Base-by-base conservation (phyloP, 495 filamentous ascomycete genomes). In the Thozetella sp. region DNA sequence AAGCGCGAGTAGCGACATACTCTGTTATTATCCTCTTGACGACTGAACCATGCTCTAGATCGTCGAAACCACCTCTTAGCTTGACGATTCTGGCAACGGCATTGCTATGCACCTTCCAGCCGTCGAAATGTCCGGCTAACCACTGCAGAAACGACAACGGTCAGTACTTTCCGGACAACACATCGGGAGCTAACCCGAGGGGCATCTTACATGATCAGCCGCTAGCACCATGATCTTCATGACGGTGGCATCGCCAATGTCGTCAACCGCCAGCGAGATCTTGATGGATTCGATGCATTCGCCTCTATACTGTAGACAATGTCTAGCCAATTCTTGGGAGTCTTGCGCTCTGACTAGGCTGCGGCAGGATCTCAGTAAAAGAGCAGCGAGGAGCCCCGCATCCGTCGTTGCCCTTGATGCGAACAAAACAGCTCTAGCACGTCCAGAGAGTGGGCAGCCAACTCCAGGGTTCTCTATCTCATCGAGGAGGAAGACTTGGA, bases 161-260 rank as follows among this genome's bases (percentile, higher is more conserved):
- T 37, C 30, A 37, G 30, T 15, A 6, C 15, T 15, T 15, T 15
- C 30, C 15, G 15, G 30, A 15, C 6, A 37, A 37, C 30, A 15
- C 6, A 15, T 37, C 15, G n/a, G 6, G 30, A 37, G 30, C 15
- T 37, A 37, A 6, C 6, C 15, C 6, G 30, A 6, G 30, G 6
- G 6, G 30, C 30, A 37, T 37, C 57, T 27, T 43, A 62, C 51
- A 22, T 53, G 23, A 10, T 53, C 51, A 6, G 51, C 51, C 11
- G 23, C 22, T 13, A 53, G 22, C 24, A 53, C 27, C 25, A 53
- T 13, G 12, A 26, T 1, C 25, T 26, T 12, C 1, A 15, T 25
- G 25, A 53, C 27, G 1, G 51, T 53, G 51, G 4, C 6, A 20
- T 53, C 51, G 51, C 51, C 23, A 9, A 17, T 24, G 17, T 22